Base-by-base conservation (phyloP, 345 rosid species). In the Eutrema japonicum region DNA sequence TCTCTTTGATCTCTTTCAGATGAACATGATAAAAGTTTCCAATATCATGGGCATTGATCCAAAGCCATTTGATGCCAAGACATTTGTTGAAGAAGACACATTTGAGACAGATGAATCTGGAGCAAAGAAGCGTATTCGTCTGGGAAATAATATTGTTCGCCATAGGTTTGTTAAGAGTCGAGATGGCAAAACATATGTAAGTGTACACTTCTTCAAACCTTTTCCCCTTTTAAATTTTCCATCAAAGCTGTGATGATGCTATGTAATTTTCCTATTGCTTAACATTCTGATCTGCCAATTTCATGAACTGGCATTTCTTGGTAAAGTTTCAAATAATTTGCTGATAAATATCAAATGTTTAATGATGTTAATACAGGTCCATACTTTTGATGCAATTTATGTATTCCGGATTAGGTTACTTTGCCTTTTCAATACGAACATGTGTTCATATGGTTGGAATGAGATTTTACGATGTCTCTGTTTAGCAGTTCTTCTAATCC, bases 21-120 rank as follows among this genome's bases (percentile, higher is more conserved):
- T 92, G 97, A 86, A 86, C 81, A 76, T 90, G 88, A 85, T 95
- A 61, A 95, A 83, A 86, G 96, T 92, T 77, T 95, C 99, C 45
- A 95, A 92, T 72, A 95, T 95, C 59, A 95, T 95, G 99, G 97
- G 99, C 60, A 89, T 95, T 69, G 99, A 95, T 61, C 91, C 89
- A 56, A 87, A 87, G 52, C 88, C 93, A 72, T 95, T 95, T 82
- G 96, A 92, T 79, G 90, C 96, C 32, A 95, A 92, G 85, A 87
- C 96, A 8, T 95, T 86, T 47, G 96, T 88, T 58, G 99, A 92
- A 80, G 99, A 92, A 81, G 92, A 90, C 78, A 87, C 84, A 63
- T 86, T 87, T 82, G 91, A 87, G 68, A 83, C 92, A 49, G 94
- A 91, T 81, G 98, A 92, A 82, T 79, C 96, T 81, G 96, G 89